Base-by-base conservation (phyloP, 441 rosid species). In the Populus hybrid region DNA sequence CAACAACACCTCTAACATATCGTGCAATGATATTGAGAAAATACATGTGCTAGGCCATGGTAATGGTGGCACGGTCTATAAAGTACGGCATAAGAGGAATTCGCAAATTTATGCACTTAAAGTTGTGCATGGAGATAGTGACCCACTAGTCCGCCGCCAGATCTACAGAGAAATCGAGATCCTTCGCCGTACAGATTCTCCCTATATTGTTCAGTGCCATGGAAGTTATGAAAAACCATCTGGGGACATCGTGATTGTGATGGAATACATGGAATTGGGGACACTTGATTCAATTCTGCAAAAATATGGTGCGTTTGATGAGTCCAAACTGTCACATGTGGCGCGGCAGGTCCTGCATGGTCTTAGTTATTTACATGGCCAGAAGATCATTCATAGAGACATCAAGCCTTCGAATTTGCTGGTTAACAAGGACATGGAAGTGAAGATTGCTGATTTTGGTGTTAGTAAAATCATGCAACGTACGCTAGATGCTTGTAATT, bases 401-500 rank as follows among this genome's bases (percentile, higher is more conserved):
- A 88, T 93, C 3, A 95, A 95, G 82, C 98, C 99, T 9, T 88
- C 98, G 69, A 95, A 95, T 73, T 76, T 95, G 14, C 83, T 95
- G 36, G 91, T 91, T 8, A 90, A 92, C 82, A 73, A 83, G 24
- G 80, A 69, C 4, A 78, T 87, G 89, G 89, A 89, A 26, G 94
- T 95, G 28, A 95, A 95, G 72, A 95, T 95, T 35, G 92, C 95
- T 0, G 99, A 95, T 77, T 95, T 95, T 42, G 99, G 99, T 1
- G 99, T 94, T 0, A 90, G 98, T 78, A 94, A 90, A 67, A 88
- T 95, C 78, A 86, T 94, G 89, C 78, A 83, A 31, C 85, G 93
- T 16, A 87, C 90, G 0, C 79, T 94, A 7, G 98, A 95, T 64
- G 83, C 92, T 1, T 91, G 98, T 56, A 91, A 94, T 66, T 94